A percentile compares a stretch with the other conserved stretches of the same genome.
These are phyloP conservation scores for Pyrenopolyporus hunteri DNA, from an alignment of 495 filamentous ascomycete genomes.

Conservation along the genomic window DNA sequence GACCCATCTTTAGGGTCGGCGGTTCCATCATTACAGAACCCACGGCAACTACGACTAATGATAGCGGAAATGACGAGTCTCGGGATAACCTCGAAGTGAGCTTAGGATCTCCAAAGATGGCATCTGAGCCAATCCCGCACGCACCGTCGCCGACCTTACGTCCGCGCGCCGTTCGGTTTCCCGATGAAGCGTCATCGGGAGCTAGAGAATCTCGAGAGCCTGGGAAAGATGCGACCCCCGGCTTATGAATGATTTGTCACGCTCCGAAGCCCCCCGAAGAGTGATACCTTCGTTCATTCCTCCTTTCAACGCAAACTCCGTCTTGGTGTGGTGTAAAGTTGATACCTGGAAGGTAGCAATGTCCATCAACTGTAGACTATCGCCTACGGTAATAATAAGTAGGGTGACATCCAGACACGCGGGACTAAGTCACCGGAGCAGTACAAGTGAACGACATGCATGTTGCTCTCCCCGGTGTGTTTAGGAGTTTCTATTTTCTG, in stretches of 20 bases:
- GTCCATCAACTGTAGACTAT: slow-evolving; percentile 6
- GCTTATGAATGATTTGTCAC: slow-evolving; percentile 23
- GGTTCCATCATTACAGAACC: slow-evolving; percentile 50
- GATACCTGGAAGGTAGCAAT: slow-evolving; percentile 11
- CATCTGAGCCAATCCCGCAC: background rate
- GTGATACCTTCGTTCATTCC: background rate
- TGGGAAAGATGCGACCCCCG: slow-evolving; percentile 1
- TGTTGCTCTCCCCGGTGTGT: slow-evolving; percentile 1
- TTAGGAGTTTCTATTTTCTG: slow-evolving; percentile 2
- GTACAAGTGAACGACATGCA: background rate
- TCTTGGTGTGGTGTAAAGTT: background rate
- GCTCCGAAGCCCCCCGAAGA: background rate
- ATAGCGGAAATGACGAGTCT: slow-evolving; percentile 3
- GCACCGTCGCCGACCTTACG: slow-evolving; percentile 19
- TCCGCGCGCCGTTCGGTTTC: slow-evolving; percentile 52
- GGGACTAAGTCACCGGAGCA: background rate
- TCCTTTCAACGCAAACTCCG: background rate
- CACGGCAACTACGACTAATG: slow-evolving; percentile 5
- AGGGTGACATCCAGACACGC: slow-evolving; percentile 10
- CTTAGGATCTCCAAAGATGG: background rate
- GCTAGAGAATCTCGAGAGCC: background rate
- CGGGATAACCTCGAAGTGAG: slow-evolving; percentile 5
- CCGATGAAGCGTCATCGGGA: slow-evolving; percentile 43
- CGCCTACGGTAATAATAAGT: slow-evolving; percentile 14
- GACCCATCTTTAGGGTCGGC: slow-evolving; percentile 59